Evolutionary conservation across 495 filamentous ascomycete genomes (phyloP).

Genomic region (Collariella sp.): DNA sequence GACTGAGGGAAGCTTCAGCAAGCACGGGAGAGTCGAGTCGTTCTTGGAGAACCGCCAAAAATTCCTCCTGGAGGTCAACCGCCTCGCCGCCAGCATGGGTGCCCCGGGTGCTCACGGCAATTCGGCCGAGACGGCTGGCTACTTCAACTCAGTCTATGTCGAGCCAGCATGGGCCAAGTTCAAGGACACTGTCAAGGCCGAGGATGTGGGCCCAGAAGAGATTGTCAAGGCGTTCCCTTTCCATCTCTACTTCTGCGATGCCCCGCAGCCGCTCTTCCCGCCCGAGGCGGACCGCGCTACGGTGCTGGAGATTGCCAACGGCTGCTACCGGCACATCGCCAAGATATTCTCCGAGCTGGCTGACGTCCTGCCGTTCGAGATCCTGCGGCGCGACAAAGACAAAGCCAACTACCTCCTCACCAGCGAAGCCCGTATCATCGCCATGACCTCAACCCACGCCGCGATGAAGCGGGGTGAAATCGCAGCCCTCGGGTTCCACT

Average conservation of each 20-base stretch:
- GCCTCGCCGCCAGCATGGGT: conserved; percentile 70
- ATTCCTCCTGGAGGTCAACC: conserved; percentile 77
- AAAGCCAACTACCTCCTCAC: conserved; percentile 92
- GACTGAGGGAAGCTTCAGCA: conserved; percentile 81
- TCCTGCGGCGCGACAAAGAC: conserved; percentile 75
- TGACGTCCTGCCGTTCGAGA: conserved; percentile 92
- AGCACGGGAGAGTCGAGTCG: conserved; percentile 88
- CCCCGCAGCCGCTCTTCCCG: conserved; percentile 78
- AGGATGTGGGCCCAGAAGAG: conserved; percentile 46
- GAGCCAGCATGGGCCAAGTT: conserved; percentile 83
- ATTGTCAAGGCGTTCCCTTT: conserved; percentile 80
- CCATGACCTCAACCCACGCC: conserved; percentile 97
- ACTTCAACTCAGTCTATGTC: conserved; percentile 90
- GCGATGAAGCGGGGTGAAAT: conserved; percentile 97
- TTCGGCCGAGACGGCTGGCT: conserved; percentile 92
- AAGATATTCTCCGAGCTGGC: conserved; percentile 90
- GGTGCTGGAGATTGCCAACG: conserved; percentile 66
- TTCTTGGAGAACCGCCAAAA: conserved; percentile 82
- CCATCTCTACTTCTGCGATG: conserved; percentile 77
- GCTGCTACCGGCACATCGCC: conserved; percentile 83
- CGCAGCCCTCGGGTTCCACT: conserved; percentile 82
- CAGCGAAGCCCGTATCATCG: conserved; percentile 91
- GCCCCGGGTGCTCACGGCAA: conserved; percentile 87
- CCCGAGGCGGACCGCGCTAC: conserved; percentile 53
- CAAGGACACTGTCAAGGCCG: conserved; percentile 48